Conservation (phyloP, 1,284 basidiomycete species). For the Chalciporus sp. region DNA sequence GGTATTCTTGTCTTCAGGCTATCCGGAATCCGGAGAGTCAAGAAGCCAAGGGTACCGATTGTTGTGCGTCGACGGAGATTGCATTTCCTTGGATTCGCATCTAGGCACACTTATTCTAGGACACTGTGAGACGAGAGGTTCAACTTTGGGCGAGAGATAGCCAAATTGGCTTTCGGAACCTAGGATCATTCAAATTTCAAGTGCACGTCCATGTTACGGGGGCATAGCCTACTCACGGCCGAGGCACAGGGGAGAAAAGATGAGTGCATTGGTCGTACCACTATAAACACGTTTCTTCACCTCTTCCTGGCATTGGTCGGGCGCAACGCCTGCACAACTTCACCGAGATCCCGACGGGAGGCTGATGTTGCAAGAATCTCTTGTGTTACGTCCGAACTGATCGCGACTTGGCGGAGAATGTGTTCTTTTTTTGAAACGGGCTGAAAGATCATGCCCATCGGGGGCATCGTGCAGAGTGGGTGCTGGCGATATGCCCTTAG, state of each 20-base stretch:
- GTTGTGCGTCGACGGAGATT: constrained; percentile 1
- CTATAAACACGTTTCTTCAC: not conserved
- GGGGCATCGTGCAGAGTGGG: too few relatives aligned
- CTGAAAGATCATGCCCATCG: too few relatives aligned
- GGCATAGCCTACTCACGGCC: not conserved
- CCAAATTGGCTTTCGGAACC: constrained; percentile 1
- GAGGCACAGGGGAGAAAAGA: not conserved
- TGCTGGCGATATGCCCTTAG: too few relatives aligned
- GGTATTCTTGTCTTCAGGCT: not conserved
- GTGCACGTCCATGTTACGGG: constrained; percentile 1
- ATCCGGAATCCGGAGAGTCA: not conserved
- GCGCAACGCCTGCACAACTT: not conserved
- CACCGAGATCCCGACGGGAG: not conserved
- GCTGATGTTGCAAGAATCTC: not conserved
- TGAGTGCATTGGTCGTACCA: not conserved
- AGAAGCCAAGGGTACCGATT: not conserved
- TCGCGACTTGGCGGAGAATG: not conserved
- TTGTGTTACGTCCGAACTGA: not conserved
- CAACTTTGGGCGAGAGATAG: not conserved
- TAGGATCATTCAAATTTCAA: not conserved
- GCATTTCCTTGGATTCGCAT: not conserved
- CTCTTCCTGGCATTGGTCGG: not conserved
- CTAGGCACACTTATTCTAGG: constrained; percentile 1
- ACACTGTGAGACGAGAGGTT: not conserved
- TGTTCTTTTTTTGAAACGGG: not conserved